Evolutionary conservation across 495 filamentous ascomycete species (phyloP).

Genomic region (Aspergillus incahuasiensis): DNA sequence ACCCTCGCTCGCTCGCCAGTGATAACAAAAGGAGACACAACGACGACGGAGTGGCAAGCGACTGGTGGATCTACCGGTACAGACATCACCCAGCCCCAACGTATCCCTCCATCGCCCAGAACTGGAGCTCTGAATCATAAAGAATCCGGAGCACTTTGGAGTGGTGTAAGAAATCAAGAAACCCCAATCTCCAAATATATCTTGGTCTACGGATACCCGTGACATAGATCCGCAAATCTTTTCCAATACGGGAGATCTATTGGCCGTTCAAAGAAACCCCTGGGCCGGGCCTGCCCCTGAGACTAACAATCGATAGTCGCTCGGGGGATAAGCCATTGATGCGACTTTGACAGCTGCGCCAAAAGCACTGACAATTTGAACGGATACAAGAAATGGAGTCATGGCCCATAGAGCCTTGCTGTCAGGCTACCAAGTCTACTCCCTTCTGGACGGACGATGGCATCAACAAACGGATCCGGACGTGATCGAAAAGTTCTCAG

Average conservation of each 20-base stretch:
- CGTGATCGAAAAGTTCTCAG: too few species aligned
- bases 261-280: not conserved
- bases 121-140: too few species aligned
- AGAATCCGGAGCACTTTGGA: too few species aligned
- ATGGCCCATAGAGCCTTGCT: too few species aligned
- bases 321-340: constrained; percentile 11
- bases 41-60: too few species aligned
- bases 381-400: not conserved
- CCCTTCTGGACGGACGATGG: not conserved
- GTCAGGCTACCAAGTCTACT: not conserved
- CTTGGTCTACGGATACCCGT: too few species aligned
- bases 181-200: not conserved
- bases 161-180: too few species aligned
- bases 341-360: constrained; percentile 4
- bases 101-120: not conserved
- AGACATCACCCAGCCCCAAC: not conserved
- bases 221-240: not conserved
- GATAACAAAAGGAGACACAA: too few species aligned
- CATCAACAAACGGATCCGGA: too few species aligned
- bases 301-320: not conserved
- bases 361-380: not conserved
- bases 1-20: too few species aligned
- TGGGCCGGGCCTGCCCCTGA: constrained; percentile 4
- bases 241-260: not conserved
- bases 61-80: too few species aligned